Evolutionary conservation across 805 yeast species (phyloP).

Genomic region (Suhomyces sp.): DNA sequence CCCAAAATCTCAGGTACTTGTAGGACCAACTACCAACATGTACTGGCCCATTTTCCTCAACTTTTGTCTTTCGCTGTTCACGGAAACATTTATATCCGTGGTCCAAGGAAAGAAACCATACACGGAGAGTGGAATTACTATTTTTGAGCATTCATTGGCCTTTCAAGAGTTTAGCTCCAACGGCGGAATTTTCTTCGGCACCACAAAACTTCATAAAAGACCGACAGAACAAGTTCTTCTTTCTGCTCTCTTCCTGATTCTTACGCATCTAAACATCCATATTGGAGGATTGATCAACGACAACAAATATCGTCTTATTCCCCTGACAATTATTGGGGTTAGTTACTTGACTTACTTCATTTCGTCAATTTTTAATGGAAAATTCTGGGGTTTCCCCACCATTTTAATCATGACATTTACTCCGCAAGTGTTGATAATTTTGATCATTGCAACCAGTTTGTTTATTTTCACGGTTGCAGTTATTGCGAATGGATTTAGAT

Average conservation of each 20-base stretch:
- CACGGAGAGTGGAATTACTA: constrained; percentile 65
- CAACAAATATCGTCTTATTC: constrained; percentile 57
- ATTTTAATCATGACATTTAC: constrained; percentile 57
- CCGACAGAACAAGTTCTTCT: constrained; percentile 55
- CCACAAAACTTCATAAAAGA: constrained; percentile 21
- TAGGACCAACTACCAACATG: constrained; percentile 52
- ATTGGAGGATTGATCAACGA: constrained; percentile 54
- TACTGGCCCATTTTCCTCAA: constrained; percentile 60
- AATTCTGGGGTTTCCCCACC: constrained; percentile 50
- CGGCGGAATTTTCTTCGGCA: constrained; percentile 22
- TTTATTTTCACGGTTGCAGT: constrained; percentile 58
- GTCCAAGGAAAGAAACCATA: constrained; percentile 55
- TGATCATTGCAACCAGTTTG: constrained; percentile 51
- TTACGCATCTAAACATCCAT: constrained; percentile 63
- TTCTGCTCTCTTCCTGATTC: constrained; percentile 54
- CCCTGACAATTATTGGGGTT: constrained; percentile 61
- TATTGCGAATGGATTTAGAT: constrained; percentile 48
- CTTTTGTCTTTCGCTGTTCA: constrained; percentile 59
- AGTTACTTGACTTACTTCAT: constrained; percentile 47
- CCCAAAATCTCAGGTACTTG: constrained; percentile 24
- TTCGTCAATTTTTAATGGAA: constrained; percentile 39
- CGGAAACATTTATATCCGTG: constrained; percentile 64
- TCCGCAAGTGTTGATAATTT: constrained; percentile 62
- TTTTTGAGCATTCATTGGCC: constrained; percentile 74
- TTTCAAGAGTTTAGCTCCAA: constrained; percentile 66